phyloP scores from a whole-genome alignment of 352 stramenopile genomes.

The Globisporangium orthogonon region DNA sequence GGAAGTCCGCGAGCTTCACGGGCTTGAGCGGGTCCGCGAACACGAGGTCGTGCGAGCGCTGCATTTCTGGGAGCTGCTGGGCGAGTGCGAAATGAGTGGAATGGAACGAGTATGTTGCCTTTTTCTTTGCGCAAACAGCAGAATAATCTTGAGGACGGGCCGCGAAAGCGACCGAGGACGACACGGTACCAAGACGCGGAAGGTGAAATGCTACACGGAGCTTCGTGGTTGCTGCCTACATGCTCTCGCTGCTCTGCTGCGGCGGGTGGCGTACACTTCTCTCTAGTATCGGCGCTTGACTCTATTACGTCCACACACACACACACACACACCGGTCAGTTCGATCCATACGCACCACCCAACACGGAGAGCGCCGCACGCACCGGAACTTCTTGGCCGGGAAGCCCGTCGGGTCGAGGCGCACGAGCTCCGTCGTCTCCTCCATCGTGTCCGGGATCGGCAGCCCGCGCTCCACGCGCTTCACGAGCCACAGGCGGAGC shows the following conservation, averaged over 20 bases:
- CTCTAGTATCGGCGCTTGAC: conserved; percentile 64
- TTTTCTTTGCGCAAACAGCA: neutral
- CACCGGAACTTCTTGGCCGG: conserved; percentile 79
- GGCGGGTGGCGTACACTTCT: no score
- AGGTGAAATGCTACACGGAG: no score
- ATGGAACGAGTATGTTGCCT: no score
- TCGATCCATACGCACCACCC: neutral
- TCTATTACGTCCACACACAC: conserved; percentile 17
- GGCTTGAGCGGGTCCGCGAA: conserved; percentile 62
- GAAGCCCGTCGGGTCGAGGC: conserved; percentile 81
- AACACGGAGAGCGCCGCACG: neutral
- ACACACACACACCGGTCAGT: neutral
- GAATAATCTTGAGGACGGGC: conserved; percentile 6
- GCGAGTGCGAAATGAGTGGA: no score
- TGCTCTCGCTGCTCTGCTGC: neutral
- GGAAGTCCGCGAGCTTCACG: conserved; percentile 83
- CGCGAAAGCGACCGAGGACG: conserved; percentile 2
- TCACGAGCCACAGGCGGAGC: conserved; percentile 70
- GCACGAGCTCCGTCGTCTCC: conserved; percentile 75
- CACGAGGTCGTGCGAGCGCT: conserved; percentile 57
- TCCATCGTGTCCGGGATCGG: conserved; percentile 66
- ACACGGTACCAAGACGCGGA: neutral
- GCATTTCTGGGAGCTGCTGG: conserved; percentile 15
- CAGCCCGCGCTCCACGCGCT: conserved; percentile 74
- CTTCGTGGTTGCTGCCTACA: no score